A percentile compares a stretch with the other conserved stretches of the same genome.
Evolutionary conservation across 257 asterid species (phyloP).

Genomic region (Buddleja alternifolia): DNA sequence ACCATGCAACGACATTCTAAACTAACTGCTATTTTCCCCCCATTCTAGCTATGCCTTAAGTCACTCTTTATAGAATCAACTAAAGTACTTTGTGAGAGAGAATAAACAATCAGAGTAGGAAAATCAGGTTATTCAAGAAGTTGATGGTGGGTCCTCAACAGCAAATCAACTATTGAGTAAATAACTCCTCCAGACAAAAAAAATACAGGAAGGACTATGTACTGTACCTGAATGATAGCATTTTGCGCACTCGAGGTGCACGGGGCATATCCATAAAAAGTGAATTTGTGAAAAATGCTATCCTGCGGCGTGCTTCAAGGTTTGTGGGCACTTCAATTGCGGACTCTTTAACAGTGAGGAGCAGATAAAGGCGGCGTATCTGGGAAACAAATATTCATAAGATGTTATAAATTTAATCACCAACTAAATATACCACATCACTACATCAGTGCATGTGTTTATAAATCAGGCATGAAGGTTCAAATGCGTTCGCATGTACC

Average conservation of each 20-base stretch:
- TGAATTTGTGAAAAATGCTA: slow-evolving; percentile 90
- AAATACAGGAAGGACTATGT: slow-evolving; percentile 18
- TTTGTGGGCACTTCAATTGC: slow-evolving; percentile 90
- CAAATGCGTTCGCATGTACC: slow-evolving; percentile 45
- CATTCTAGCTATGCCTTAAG: slow-evolving; percentile 8
- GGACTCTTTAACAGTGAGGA: slow-evolving; percentile 94
- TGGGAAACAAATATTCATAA: slow-evolving; percentile 37
- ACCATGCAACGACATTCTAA: slow-evolving; percentile 3
- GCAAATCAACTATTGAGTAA: neutral
- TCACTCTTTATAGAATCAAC: slow-evolving; percentile 1
- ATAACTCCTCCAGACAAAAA: neutral
- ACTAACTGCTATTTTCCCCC: slow-evolving; percentile 12
- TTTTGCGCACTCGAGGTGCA: slow-evolving; percentile 97
- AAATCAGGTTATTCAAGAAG: neutral
- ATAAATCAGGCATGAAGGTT: slow-evolving; percentile 12
- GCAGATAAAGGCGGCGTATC: slow-evolving; percentile 95
- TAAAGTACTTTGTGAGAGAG: neutral
- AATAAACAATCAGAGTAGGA: neutral
- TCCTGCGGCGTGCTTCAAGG: slow-evolving; percentile 96
- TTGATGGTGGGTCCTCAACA: neutral
- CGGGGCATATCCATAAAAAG: slow-evolving; percentile 97
- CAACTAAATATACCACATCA: slow-evolving; percentile 18
- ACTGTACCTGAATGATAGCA: slow-evolving; percentile 88
- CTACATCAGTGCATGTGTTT: neutral
- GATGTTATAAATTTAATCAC: slow-evolving; percentile 12